These are phyloP conservation scores for Aspergillus alliaceus DNA, from an alignment of 2,329 filamentous ascomycete genomes.

Conservation along the genomic window DNA sequence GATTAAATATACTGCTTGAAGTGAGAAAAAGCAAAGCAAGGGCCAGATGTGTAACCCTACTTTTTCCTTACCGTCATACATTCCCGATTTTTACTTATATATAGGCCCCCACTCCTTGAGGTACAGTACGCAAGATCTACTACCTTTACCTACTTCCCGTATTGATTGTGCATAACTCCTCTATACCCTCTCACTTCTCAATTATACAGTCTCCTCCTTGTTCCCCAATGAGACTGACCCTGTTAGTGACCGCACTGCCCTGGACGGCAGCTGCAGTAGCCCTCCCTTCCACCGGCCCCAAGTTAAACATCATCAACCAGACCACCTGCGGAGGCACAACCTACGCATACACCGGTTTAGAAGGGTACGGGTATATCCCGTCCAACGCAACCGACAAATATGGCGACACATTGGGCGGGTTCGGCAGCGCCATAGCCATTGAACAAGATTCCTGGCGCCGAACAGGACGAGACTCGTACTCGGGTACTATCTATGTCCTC, in stretches of 20 bases:
- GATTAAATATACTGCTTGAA: no score
- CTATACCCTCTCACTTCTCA: no score
- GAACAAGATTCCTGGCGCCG: conserved; percentile 61
- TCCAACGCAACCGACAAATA: conserved; percentile 63
- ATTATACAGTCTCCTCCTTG: no score
- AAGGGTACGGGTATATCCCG: conserved; percentile 64
- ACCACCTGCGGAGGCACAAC: conserved; percentile 60
- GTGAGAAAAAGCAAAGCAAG: no score
- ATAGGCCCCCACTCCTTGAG: no score
- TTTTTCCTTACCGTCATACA: no score
- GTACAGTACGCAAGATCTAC: no score
- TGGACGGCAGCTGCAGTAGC: conserved; percentile 17
- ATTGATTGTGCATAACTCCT: no score
- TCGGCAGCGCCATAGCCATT: conserved; percentile 67
- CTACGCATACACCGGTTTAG: conserved; percentile 67
- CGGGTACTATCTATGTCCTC: conserved; percentile 61
- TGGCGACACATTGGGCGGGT: conserved; percentile 67
- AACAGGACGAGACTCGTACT: conserved; percentile 53
- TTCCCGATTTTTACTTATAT: no score
- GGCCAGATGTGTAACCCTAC: no score
- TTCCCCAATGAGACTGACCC: conserved; percentile 27
- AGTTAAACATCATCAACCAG: conserved; percentile 38
- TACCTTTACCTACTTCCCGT: no score
- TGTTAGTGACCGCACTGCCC: conserved; percentile 15
- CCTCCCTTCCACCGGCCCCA: neutral